A percentile compares a stretch with the other conserved stretches of the same genome.
Conservation (phyloP, 768 basidiomycete genomes). For the Gymnopilus junonius region DNA sequence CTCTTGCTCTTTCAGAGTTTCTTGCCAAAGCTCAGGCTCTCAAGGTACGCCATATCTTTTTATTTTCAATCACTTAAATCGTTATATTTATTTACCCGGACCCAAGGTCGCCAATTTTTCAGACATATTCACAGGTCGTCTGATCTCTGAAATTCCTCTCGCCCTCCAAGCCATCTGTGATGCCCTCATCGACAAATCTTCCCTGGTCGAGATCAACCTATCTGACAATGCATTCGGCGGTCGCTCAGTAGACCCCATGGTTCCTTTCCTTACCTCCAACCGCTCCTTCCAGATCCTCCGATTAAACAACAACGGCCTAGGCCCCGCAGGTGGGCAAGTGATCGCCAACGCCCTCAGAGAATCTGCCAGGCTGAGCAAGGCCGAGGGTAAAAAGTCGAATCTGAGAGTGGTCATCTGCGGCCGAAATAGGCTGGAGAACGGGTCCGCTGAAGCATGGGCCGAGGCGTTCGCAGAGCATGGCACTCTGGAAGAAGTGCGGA, state of each 20-base stretch:
- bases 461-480: constrained; percentile 87
- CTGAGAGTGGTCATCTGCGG: constrained; percentile 88
- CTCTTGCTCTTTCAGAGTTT: constrained; percentile 80
- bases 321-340: constrained; percentile 83
- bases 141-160: constrained; percentile 92
- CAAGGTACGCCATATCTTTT: constrained; percentile 53
- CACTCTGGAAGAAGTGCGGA: constrained; percentile 80
- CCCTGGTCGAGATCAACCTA: constrained; percentile 87
- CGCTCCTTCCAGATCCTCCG: constrained; percentile 82
- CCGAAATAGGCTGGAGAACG: constrained; percentile 94
- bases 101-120: constrained; percentile 92
- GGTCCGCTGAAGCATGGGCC: constrained; percentile 83
- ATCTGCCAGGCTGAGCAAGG: constrained; percentile 71
- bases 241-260: constrained; percentile 92
- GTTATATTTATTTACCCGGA: constrained; percentile 6
- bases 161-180: constrained; percentile 90
- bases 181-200: constrained; percentile 78
- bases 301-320: constrained; percentile 97
- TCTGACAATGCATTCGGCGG: constrained; percentile 98
- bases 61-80: background rate
- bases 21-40: constrained; percentile 68
- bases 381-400: constrained; percentile 70
- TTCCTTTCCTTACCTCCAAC: constrained; percentile 85
- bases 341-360: constrained; percentile 84
- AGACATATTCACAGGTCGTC: constrained; percentile 96